phyloP scores from a whole-genome alignment of 768 basidiomycete species.

The Mycena kentingensis region DNA sequence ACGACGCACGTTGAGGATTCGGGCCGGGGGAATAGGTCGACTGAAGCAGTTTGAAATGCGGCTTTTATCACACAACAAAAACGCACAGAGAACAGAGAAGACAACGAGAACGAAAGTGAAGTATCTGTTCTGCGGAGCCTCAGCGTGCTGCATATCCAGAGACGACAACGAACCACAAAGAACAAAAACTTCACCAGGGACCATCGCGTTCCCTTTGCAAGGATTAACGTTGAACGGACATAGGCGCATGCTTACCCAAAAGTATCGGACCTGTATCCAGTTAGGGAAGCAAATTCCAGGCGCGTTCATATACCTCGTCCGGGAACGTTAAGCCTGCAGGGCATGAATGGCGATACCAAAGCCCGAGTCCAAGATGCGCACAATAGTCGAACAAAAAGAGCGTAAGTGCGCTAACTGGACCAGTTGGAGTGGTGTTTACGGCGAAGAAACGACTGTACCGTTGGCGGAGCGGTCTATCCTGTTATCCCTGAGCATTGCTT shows the following conservation, averaged over 20 bases:
- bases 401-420: conserved; percentile 17
- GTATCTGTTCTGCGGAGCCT: conserved; percentile 13
- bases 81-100: conserved; percentile 18
- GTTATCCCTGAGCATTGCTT: conserved; percentile 18
- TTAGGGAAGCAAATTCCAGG: not conserved
- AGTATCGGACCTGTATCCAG: conserved; percentile 13
- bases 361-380: not conserved
- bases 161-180: conserved; percentile 11
- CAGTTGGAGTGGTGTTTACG: not conserved
- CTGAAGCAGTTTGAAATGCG: not conserved
- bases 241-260: conserved; percentile 12
- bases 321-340: conserved; percentile 15
- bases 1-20: conserved; percentile 15
- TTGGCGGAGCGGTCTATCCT: conserved; percentile 18
- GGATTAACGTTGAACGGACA: not conserved
- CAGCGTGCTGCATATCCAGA: not conserved
- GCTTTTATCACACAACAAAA: not conserved
- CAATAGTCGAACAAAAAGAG: conserved; percentile 20
- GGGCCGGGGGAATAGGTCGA: conserved; percentile 18
- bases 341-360: not conserved
- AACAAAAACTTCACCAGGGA: conserved; percentile 21
- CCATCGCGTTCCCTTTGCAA: conserved; percentile 11
- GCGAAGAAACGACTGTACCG: not conserved
- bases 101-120: conserved; percentile 15
- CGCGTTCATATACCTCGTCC: conserved; percentile 10